phyloP scores from a whole-genome alignment of 305 asterid species.

The Fraxinus greggii region DNA sequence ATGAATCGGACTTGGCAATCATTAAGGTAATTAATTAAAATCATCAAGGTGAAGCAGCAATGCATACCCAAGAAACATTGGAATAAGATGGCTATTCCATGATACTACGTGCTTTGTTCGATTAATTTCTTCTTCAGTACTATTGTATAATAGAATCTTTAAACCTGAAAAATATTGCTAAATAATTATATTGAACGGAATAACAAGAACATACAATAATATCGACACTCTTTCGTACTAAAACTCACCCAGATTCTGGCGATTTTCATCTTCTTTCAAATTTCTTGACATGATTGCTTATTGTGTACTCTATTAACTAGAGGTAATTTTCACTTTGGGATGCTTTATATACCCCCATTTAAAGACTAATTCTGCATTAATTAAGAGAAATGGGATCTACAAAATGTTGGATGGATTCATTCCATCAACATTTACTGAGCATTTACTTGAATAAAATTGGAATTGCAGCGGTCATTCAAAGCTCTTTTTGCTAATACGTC shows the following conservation, averaged over 20 bases:
- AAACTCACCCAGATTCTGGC: neutral
- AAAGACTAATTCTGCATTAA: neutral
- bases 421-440: neutral
- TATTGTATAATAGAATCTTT: neutral
- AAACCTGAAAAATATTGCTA: neutral
- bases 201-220: neutral
- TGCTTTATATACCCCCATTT: neutral
- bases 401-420: neutral
- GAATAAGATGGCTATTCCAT: neutral
- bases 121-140: neutral
- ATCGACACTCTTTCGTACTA: neutral
- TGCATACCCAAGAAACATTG: neutral
- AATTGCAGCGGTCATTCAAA: neutral
- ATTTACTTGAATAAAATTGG: neutral
- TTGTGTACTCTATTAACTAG: neutral
- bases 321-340: neutral
- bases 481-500: neutral
- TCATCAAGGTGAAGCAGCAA: neutral
- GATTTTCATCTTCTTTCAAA: neutral
- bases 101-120: neutral
- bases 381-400: neutral
- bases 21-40: neutral
- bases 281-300: neutral
- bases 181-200: neutral
- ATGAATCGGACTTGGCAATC: neutral